phyloP scores from a whole-genome alignment of 306 rosid genomes.

The Prunus padus region DNA sequence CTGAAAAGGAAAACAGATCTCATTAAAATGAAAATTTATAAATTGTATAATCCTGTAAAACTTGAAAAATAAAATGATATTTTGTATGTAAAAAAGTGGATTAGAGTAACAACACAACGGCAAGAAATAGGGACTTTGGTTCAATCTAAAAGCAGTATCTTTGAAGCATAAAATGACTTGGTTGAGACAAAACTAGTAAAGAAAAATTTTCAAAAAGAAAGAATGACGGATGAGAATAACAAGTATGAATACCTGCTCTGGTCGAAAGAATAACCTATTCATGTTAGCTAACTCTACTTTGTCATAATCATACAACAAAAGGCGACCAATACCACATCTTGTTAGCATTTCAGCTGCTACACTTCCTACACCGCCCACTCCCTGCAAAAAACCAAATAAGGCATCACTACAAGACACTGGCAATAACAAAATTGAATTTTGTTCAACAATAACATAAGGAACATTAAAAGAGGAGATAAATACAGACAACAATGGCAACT shows the following conservation, averaged over 20 bases:
- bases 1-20: constrained; percentile 43
- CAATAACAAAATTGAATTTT: not conserved
- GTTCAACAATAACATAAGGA: constrained; percentile 5
- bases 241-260: constrained; percentile 68
- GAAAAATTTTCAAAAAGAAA: not conserved
- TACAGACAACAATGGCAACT: constrained; percentile 94
- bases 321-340: constrained; percentile 97
- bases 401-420: constrained; percentile 1
- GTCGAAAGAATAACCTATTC: constrained; percentile 96
- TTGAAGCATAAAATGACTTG: constrained; percentile 6
- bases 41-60: not conserved
- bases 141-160: constrained; percentile 13
- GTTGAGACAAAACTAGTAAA: not conserved
- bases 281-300: constrained; percentile 98
- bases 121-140: not conserved
- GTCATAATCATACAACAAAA: constrained; percentile 93
- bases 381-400: constrained; percentile 42
- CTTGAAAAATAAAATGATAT: constrained; percentile 1
- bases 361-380: constrained; percentile 96
- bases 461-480: constrained; percentile 41
- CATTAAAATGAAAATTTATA: not conserved
- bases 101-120: constrained; percentile 8
- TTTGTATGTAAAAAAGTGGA: not conserved
- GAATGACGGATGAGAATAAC: constrained; percentile 19
- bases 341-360: constrained; percentile 99